phyloP scores from a whole-genome alignment of 164 flowering plant species.

The Aristolochia californica region DNA sequence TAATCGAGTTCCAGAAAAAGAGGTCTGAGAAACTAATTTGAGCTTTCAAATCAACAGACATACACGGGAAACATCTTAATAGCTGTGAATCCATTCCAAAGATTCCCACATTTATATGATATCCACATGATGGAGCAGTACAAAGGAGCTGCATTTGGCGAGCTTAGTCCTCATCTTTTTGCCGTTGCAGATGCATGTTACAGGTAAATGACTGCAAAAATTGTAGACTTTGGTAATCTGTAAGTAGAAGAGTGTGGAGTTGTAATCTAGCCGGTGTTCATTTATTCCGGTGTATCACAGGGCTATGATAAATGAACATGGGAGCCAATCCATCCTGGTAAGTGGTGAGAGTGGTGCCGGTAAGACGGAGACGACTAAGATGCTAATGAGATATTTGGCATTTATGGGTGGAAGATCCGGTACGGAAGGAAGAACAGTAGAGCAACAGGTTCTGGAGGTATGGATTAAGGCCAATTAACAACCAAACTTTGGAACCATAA shows the following conservation, averaged over 20 bases:
- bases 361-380: constrained; percentile 84
- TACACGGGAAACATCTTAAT: constrained; percentile 84
- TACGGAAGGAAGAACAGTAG: constrained; percentile 77
- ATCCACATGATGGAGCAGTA: constrained; percentile 84
- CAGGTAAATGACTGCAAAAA: constrained; percentile 27
- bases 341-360: constrained; percentile 96
- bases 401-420: constrained; percentile 83
- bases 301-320: constrained; percentile 60
- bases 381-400: constrained; percentile 90
- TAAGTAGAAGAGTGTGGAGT: too few relatives aligned
- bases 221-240: too few relatives aligned
- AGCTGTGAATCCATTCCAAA: constrained; percentile 77
- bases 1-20: neutral
- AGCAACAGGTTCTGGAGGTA: constrained; percentile 87
- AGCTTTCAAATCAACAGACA: constrained; percentile 39
- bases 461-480: constrained; percentile 1
- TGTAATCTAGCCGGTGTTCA: neutral
- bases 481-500: too few relatives aligned
- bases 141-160: constrained; percentile 77
- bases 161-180: constrained; percentile 81
- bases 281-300: constrained; percentile 19
- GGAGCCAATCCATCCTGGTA: constrained; percentile 71
- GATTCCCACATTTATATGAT: constrained; percentile 77
- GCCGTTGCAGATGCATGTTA: constrained; percentile 79
- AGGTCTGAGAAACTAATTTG: constrained; percentile 3